These are phyloP conservation scores for Aspergillus bertholletiae DNA, from an alignment of 495 filamentous ascomycete species.

Conservation along the genomic window DNA sequence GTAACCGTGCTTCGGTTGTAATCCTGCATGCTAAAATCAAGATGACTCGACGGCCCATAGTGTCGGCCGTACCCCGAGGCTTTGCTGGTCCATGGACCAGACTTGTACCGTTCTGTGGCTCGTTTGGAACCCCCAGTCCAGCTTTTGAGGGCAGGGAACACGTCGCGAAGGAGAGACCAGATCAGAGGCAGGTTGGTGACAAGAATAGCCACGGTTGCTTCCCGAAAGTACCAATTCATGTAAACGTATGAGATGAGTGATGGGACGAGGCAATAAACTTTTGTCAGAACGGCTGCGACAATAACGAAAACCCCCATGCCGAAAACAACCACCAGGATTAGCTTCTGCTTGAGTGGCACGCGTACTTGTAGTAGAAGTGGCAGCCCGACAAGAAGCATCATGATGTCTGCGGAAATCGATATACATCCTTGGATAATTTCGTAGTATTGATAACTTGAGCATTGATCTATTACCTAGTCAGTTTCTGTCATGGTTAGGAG, in stretches of 20 bases:
- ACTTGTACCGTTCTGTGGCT: constrained; percentile 35
- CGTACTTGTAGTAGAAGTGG: constrained; percentile 57
- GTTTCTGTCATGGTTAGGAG: background rate
- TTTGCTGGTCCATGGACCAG: constrained; percentile 36
- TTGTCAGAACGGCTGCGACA: constrained; percentile 59
- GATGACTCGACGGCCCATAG: constrained; percentile 31
- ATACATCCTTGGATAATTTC: constrained; percentile 51
- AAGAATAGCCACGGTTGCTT: constrained; percentile 61
- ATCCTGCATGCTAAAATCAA: constrained; percentile 34
- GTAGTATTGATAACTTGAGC: constrained; percentile 49
- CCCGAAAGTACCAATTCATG: constrained; percentile 71
- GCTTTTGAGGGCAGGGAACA: constrained; percentile 51
- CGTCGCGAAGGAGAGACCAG: constrained; percentile 58
- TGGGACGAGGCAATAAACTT: constrained; percentile 62
- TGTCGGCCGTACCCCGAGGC: constrained; percentile 24
- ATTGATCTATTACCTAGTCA: constrained; percentile 35
- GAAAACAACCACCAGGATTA: constrained; percentile 50
- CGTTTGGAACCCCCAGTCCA: constrained; percentile 44
- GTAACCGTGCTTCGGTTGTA: constrained; percentile 28
- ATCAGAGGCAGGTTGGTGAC: constrained; percentile 64
- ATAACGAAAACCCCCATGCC: constrained; percentile 66
- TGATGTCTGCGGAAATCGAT: constrained; percentile 62
- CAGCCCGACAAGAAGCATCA: constrained; percentile 62
- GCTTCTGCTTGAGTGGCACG: constrained; percentile 53
- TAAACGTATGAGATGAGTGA: constrained; percentile 49